These are phyloP conservation scores for Didymella exigua DNA, from an alignment of 2,329 filamentous ascomycete genomes.

Conservation along the genomic window DNA sequence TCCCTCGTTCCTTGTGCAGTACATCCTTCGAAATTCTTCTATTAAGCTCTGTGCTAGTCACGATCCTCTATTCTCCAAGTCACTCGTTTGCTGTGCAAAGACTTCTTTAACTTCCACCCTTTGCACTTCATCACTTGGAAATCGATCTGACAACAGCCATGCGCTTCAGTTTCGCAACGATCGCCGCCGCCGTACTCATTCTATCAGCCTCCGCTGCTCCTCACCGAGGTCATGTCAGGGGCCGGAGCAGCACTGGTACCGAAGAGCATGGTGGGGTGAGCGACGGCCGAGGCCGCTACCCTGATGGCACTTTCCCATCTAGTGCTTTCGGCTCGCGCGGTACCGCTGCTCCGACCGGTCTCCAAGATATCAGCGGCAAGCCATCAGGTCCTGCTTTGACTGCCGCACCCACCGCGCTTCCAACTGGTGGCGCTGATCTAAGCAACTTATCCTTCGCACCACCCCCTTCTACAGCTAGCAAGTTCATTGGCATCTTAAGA, in stretches of 20 bases:
- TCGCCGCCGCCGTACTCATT: slow-evolving; percentile 27
- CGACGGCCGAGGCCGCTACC: neutral
- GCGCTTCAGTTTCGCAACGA: slow-evolving; percentile 30
- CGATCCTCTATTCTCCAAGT: slow-evolving; percentile 19
- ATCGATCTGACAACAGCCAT: slow-evolving; percentile 16
- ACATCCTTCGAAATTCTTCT: slow-evolving; percentile 12
- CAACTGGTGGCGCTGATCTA: slow-evolving; percentile 5
- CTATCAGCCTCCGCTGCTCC: slow-evolving; percentile 26
- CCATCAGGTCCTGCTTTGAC: slow-evolving; percentile 10
- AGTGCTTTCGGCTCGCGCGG: slow-evolving; percentile 16
- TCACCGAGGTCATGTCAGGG: slow-evolving; percentile 7
- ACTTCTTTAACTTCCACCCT: neutral
- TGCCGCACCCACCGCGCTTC: slow-evolving; percentile 7
- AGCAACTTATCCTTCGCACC: slow-evolving; percentile 21
- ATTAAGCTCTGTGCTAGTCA: slow-evolving; percentile 27
- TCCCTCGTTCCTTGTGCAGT: slow-evolving; percentile 15
- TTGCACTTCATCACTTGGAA: neutral
- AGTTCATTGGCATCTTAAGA: neutral
- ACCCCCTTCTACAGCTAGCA: slow-evolving; percentile 1
- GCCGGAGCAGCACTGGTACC: slow-evolving; percentile 8
- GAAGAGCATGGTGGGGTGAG: neutral
- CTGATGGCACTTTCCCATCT: slow-evolving; percentile 3
- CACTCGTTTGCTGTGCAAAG: slow-evolving; percentile 32
- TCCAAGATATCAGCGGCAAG: neutral
- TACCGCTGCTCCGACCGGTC: slow-evolving; percentile 10